Conservation (phyloP, 1,139 yeast genomes). For the Yamadazyma oceani region DNA sequence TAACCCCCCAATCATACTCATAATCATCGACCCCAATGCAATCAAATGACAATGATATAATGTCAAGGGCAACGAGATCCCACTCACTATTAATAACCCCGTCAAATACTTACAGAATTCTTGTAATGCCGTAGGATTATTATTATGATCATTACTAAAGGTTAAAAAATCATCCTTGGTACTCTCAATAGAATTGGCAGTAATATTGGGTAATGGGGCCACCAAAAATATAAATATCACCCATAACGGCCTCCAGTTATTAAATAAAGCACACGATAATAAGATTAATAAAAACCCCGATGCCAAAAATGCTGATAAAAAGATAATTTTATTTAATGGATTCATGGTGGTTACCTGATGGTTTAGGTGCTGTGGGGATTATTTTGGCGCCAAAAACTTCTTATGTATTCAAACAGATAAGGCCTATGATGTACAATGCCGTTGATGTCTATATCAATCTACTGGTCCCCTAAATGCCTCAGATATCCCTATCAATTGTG, state of each 20-base stretch:
- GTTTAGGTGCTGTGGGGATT: too few species aligned
- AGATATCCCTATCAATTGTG: not conserved
- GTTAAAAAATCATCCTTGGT: conserved; percentile 62
- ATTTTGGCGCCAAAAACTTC: not conserved
- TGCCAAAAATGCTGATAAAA: conserved; percentile 68
- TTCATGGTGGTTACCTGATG: conserved; percentile 34
- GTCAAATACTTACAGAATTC: conserved; percentile 65
- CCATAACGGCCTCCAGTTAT: conserved; percentile 70
- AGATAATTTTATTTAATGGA: conserved; percentile 70
- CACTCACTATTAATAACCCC: conserved; percentile 67
- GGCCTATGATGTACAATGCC: not conserved
- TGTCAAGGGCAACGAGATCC: conserved; percentile 63
- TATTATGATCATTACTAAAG: conserved; percentile 50
- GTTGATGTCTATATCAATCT: too few species aligned
- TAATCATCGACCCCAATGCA: conserved; percentile 54
- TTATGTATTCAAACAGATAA: not conserved
- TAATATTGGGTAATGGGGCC: conserved; percentile 69
- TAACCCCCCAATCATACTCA: conserved; percentile 71
- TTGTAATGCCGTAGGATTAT: conserved; percentile 47
- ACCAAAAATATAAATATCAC: conserved; percentile 63
- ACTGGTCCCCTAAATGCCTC: too few species aligned
- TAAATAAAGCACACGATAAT: conserved; percentile 69
- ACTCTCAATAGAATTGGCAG: conserved; percentile 43
- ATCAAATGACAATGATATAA: conserved; percentile 62
- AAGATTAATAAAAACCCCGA: conserved; percentile 72